Percentiles rank a stretch among this genome's conserved stretches.
Conservation (phyloP, 176 grass and related monocot genomes). For the Leersia perrieri region DNA sequence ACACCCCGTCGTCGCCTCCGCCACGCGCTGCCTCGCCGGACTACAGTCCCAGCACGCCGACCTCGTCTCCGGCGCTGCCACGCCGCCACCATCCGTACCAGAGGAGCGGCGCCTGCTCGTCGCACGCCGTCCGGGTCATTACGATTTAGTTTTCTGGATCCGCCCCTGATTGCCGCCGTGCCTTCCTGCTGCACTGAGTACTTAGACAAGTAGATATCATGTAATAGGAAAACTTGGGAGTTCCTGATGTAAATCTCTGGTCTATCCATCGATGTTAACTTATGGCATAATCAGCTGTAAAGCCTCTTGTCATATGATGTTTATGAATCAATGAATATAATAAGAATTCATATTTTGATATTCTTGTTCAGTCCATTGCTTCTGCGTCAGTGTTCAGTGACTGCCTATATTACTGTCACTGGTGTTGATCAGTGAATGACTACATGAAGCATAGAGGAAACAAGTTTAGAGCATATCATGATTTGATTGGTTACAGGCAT, state of each 20-base stretch:
- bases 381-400: too few species aligned
- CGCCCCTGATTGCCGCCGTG: not conserved
- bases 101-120: not conserved
- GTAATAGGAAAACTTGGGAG: not conserved
- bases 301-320: not conserved
- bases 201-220: not conserved
- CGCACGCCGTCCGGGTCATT: not conserved
- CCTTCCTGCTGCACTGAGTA: not conserved
- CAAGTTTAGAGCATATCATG: too few species aligned
- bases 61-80: not conserved
- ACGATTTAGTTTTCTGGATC: too few species aligned
- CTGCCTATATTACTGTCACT: too few species aligned
- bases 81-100: slow-evolving; percentile 16
- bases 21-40: not conserved
- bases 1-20: not conserved
- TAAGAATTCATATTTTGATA: not conserved
- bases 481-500: too few species aligned
- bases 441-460: too few species aligned
- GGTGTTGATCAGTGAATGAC: too few species aligned
- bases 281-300: not conserved
- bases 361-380: too few species aligned
- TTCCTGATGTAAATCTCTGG: not conserved
- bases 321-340: not conserved
- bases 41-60: not conserved
- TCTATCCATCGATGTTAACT: not conserved